Percentiles rank a stretch among this genome's conserved stretches.
Conservation (phyloP, 306 rosid genomes). For the Carpinus viminea region DNA sequence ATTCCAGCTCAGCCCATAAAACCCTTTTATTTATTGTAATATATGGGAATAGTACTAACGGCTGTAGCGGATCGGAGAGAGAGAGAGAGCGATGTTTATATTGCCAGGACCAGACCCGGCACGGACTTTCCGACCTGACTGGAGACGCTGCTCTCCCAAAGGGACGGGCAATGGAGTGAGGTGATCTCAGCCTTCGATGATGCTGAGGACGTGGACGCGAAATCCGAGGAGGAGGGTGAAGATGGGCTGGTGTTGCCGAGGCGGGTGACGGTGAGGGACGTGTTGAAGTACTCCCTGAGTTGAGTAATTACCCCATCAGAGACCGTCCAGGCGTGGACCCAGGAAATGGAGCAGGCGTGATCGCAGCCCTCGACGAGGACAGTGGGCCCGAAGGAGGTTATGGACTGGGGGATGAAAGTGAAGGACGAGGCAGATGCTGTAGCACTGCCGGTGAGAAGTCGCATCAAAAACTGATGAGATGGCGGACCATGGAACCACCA, state of each 20-base stretch:
- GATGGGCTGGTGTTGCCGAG: constrained; percentile 34
- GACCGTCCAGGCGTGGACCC: constrained; percentile 94
- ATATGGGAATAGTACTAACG: background rate
- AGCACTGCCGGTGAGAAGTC: constrained; percentile 71
- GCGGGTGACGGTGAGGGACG: constrained; percentile 85
- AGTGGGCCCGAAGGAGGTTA: constrained; percentile 61
- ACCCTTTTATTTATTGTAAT: constrained; percentile 30
- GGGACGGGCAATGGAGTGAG: constrained; percentile 56
- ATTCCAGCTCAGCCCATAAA: constrained; percentile 20
- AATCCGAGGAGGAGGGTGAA: constrained; percentile 6
- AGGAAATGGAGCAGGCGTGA: constrained; percentile 46
- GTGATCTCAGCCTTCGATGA: constrained; percentile 47
- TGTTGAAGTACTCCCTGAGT: constrained; percentile 86
- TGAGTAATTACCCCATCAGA: constrained; percentile 86
- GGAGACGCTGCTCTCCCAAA: constrained; percentile 90
- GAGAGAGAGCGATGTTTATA: constrained; percentile 24
- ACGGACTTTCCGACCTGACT: constrained; percentile 75
- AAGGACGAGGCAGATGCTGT: constrained; percentile 35
- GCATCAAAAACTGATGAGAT: constrained; percentile 77
- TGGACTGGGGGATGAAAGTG: constrained; percentile 54
- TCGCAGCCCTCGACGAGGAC: constrained; percentile 88
- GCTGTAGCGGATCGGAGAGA: constrained; percentile 24
- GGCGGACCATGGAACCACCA: constrained; percentile 99
- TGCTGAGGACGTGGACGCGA: constrained; percentile 5
- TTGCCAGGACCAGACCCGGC: constrained; percentile 91